A percentile compares a stretch with the other conserved stretches of the same genome.
These are phyloP conservation scores for Hamigera avellanea DNA, from an alignment of 495 filamentous ascomycete species.

Conservation along the genomic window DNA sequence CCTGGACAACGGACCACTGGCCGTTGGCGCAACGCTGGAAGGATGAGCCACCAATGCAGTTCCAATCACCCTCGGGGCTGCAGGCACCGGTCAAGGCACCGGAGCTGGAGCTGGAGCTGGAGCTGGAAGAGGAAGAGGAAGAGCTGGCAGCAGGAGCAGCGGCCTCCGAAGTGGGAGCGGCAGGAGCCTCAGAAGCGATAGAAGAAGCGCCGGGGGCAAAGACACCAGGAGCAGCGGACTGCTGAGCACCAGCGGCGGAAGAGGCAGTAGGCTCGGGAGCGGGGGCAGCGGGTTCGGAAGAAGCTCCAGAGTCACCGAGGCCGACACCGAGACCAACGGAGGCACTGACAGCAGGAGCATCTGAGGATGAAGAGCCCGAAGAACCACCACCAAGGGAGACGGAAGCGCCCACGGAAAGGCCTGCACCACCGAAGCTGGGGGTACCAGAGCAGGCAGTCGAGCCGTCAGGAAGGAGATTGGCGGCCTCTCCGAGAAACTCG, in stretches of 20 bases:
- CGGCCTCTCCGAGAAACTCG: slow-evolving; percentile 12
- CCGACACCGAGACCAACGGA: slow-evolving; percentile 6
- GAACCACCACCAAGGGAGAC: no score
- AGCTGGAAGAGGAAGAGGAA: slow-evolving; percentile 5
- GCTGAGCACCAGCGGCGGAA: slow-evolving; percentile 15
- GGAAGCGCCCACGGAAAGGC: slow-evolving; percentile 3
- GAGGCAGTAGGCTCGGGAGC: slow-evolving; percentile 7
- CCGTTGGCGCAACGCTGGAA: slow-evolving; percentile 55
- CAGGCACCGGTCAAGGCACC: slow-evolving; percentile 22
- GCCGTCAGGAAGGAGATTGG: slow-evolving; percentile 18
- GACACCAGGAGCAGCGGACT: slow-evolving; percentile 9
- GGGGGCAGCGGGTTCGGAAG: slow-evolving; percentile 1
- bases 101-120: slow-evolving; percentile 4
- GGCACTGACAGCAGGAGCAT: slow-evolving; percentile 5
- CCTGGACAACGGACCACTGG: slow-evolving; percentile 40
- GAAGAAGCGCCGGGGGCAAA: slow-evolving; percentile 4
- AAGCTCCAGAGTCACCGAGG: neutral
- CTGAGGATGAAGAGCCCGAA: slow-evolving; percentile 3
- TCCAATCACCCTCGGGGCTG: slow-evolving; percentile 39
- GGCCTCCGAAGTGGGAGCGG: slow-evolving; percentile 4
- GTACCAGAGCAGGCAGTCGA: slow-evolving; percentile 21
- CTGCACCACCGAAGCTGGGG: slow-evolving; percentile 17
- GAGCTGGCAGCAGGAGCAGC: slow-evolving; percentile 8
- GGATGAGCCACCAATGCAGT: slow-evolving; percentile 48
- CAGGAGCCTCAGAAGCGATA: slow-evolving; percentile 5